Percentiles rank a stretch among this genome's conserved stretches.
Evolutionary conservation across 768 basidiomycete species (phyloP).

Genomic region (Daedaleopsis nitida): DNA sequence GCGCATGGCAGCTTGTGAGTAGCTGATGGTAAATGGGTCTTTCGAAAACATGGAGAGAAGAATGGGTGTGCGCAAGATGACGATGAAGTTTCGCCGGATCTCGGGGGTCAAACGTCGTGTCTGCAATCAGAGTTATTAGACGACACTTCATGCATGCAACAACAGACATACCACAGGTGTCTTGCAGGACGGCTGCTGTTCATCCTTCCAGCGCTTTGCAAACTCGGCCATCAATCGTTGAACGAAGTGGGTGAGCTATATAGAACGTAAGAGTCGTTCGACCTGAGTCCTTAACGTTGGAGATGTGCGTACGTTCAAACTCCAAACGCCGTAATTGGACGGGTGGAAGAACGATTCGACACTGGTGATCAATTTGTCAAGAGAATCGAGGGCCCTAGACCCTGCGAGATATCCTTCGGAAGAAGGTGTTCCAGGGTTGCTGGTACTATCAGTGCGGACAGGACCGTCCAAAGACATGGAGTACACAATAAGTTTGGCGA

Average conservation of each 20-base stretch:
- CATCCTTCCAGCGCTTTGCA: constrained; percentile 75
- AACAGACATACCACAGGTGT: constrained; percentile 64
- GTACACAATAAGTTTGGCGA: constrained; percentile 86
- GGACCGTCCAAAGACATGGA: constrained; percentile 86
- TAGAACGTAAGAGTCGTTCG: neutral
- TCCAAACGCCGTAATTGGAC: constrained; percentile 88
- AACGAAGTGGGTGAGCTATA: constrained; percentile 67
- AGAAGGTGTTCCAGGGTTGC: constrained; percentile 25
- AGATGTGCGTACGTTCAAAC: constrained; percentile 50
- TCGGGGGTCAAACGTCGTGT: constrained; percentile 74
- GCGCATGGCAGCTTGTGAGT: constrained; percentile 78
- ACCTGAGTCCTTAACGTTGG: neutral
- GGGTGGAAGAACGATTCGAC: constrained; percentile 97
- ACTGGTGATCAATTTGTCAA: constrained; percentile 87
- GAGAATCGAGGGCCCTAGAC: constrained; percentile 83
- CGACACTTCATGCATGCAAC: neutral
- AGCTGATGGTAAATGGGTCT: constrained; percentile 78
- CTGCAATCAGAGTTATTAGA: constrained; percentile 36
- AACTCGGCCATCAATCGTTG: constrained; percentile 78
- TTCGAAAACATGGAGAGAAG: constrained; percentile 91
- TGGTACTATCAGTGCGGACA: constrained; percentile 45
- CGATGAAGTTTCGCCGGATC: constrained; percentile 83
- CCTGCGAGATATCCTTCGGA: constrained; percentile 65
- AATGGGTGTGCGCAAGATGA: constrained; percentile 80
- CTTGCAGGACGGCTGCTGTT: constrained; percentile 73